Percentiles rank a stretch among this genome's conserved stretches.
phyloP scores from a whole-genome alignment of 148 eudicot genomes.

The Mesembryanthemum crystallinum region DNA sequence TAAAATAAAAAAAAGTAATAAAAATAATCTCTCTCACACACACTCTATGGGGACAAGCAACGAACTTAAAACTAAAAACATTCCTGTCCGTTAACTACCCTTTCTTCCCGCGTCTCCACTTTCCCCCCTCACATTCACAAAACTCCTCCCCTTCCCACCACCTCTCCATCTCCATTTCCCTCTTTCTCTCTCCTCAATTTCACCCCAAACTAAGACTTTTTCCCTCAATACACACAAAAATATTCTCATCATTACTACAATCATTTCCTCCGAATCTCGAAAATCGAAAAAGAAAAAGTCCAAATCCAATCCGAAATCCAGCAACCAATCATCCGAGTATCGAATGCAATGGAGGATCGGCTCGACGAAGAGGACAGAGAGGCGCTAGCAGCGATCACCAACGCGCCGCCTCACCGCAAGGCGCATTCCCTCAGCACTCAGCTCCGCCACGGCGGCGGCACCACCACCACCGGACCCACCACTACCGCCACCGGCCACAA shows the following conservation, averaged over 20 bases:
- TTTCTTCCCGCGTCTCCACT: slow-evolving; percentile 36
- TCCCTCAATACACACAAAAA: background rate
- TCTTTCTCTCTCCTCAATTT: background rate
- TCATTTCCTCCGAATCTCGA: background rate
- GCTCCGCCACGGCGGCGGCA: background rate
- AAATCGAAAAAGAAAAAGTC: background rate
- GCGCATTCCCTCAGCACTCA: slow-evolving; percentile 56
- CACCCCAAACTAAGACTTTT: background rate
- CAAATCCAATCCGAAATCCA: background rate
- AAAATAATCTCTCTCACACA: background rate
- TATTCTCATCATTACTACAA: background rate
- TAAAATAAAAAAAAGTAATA: background rate
- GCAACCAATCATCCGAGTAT: no score
- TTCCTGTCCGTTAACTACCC: slow-evolving; percentile 33
- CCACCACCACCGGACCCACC: slow-evolving; percentile 16
- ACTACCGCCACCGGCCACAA: slow-evolving; percentile 37
- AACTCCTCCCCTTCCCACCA: slow-evolving; percentile 8
- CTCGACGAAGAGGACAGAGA: slow-evolving; percentile 55
- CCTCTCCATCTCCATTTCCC: slow-evolving; percentile 5
- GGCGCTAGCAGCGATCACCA: slow-evolving; percentile 33
- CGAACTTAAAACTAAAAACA: slow-evolving; percentile 31
- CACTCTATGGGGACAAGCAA: background rate
- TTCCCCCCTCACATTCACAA: slow-evolving; percentile 12
- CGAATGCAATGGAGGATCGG: slow-evolving; percentile 34
- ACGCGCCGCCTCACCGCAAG: slow-evolving; percentile 39